Evolutionary conservation across 805 yeast genomes (phyloP).

Genomic region (Kazachstania bromeliacearum): DNA sequence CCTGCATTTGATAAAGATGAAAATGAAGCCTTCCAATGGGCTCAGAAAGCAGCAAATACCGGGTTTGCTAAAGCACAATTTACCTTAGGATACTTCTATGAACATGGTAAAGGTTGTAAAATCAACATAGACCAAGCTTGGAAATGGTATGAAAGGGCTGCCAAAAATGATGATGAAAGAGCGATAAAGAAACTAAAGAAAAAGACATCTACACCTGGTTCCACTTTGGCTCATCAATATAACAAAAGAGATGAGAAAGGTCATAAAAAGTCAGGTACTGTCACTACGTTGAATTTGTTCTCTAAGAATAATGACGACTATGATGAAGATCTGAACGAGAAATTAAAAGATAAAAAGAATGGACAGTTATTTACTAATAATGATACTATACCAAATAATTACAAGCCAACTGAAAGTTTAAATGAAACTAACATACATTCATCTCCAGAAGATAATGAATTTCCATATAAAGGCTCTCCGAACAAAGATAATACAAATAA

Average conservation of each 20-base stretch:
- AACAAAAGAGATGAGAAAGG: slow-evolving; percentile 9
- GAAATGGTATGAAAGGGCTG: slow-evolving; percentile 70
- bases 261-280: slow-evolving; percentile 9
- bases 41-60: slow-evolving; percentile 68
- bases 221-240: slow-evolving; percentile 1
- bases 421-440: no score
- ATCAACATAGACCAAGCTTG: slow-evolving; percentile 48
- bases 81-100: slow-evolving; percentile 75
- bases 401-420: no score
- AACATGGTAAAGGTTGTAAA: slow-evolving; percentile 80
- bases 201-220: not conserved
- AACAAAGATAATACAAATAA: not conserved
- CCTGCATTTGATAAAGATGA: slow-evolving; percentile 73
- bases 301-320: slow-evolving; percentile 1
- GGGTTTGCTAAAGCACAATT: slow-evolving; percentile 77
- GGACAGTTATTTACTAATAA: no score
- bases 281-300: slow-evolving; percentile 19
- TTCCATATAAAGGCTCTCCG: no score
- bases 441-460: no score
- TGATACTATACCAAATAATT: no score
- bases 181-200: slow-evolving; percentile 34
- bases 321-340: no score
- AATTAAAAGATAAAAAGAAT: no score
- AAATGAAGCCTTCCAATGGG: slow-evolving; percentile 91
- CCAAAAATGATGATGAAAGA: slow-evolving; percentile 45